These are phyloP conservation scores for Nitzschia sp. DNA, from an alignment of 108 stramenopile species.

Conservation along the genomic window DNA sequence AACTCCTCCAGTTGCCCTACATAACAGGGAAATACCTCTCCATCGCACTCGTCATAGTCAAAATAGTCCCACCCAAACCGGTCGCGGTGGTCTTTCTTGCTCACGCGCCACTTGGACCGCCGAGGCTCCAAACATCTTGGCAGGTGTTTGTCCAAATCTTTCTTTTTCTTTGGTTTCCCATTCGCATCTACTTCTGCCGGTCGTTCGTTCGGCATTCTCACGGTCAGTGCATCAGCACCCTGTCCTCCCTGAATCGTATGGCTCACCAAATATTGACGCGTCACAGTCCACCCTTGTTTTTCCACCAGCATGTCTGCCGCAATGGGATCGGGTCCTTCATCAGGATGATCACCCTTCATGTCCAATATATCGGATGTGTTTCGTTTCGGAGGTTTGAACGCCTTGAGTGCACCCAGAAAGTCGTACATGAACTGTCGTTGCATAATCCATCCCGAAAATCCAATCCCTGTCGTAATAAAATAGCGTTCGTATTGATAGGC, in stretches of 20 bases:
- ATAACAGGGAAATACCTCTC: conserved; percentile 36
- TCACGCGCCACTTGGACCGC: conserved; percentile 30
- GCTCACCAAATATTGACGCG: conserved; percentile 33
- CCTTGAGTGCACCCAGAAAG: conserved; percentile 15
- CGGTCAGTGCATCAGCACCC: conserved; percentile 30
- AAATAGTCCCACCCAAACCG: conserved; percentile 48
- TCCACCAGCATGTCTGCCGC: conserved; percentile 29
- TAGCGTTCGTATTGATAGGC: conserved; percentile 32
- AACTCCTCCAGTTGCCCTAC: conserved; percentile 27
- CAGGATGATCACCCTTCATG: neutral
- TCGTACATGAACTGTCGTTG: conserved; percentile 34
- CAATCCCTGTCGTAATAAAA: conserved; percentile 42
- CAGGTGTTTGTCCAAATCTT: conserved; percentile 29
- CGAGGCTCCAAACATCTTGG: conserved; percentile 44
- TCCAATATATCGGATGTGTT: conserved; percentile 10
- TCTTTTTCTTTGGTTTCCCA: conserved; percentile 7
- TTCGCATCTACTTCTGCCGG: neutral
- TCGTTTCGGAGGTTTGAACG: conserved; percentile 1
- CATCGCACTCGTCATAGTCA: conserved; percentile 34
- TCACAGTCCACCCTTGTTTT: conserved; percentile 34
- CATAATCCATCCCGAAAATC: conserved; percentile 46
- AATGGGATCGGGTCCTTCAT: conserved; percentile 32
- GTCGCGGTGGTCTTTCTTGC: conserved; percentile 27
- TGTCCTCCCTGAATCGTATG: conserved; percentile 28
- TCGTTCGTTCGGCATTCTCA: conserved; percentile 2